Evolutionary conservation across 306 rosid genomes (phyloP), one percentile per base, ranked within the genome.

Genomic region (Pueraria montana): DNA sequence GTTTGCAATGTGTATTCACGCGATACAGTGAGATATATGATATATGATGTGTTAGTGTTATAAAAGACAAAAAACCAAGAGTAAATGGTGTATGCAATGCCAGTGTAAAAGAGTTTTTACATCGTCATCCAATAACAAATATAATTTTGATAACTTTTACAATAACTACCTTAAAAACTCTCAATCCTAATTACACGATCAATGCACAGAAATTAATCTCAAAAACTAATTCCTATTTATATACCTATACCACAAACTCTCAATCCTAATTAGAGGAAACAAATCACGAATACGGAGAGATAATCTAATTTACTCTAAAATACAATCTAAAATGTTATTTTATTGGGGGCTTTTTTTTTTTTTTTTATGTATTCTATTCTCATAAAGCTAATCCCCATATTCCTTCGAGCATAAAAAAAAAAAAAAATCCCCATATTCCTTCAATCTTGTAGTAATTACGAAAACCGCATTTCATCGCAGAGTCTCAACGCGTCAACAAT

Each of bases 381-480:
- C 49, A 8, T 3, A 4, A 36, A 66, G 65, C 55, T 46, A 56
- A 76, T 16, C 56, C 40, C 5, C 12, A 13, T 23, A 70, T 30
- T 30, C 68, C 36, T 65, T 43, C 40, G n/a, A n/a, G n/a, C n/a
- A n/a, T n/a, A n/a, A n/a, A n/a, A n/a, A n/a, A n/a, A n/a, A n/a
- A n/a, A n/a, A n/a, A n/a, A n/a, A n/a, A n/a, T n/a, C n/a, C n/a
- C 5, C 12, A 13, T 23, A 62, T 32, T 32, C 70, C 40, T 67
- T 45, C 43, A 70, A 40, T 24, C 69, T 10, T 50, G n/a, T 0
- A 63, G 45, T 20, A 80, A 72, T 46, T 66, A 42, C 14, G 24
- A 30, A 81, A 78, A 72, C 14, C 71, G 52, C 17, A 23, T 63
- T 23, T 21, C 73, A 67, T 50, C 71, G 17, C 42, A n/a, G 27